These are phyloP conservation scores for Diaporthe eres DNA, from an alignment of 2,329 filamentous ascomycete genomes.

Conservation along the genomic window DNA sequence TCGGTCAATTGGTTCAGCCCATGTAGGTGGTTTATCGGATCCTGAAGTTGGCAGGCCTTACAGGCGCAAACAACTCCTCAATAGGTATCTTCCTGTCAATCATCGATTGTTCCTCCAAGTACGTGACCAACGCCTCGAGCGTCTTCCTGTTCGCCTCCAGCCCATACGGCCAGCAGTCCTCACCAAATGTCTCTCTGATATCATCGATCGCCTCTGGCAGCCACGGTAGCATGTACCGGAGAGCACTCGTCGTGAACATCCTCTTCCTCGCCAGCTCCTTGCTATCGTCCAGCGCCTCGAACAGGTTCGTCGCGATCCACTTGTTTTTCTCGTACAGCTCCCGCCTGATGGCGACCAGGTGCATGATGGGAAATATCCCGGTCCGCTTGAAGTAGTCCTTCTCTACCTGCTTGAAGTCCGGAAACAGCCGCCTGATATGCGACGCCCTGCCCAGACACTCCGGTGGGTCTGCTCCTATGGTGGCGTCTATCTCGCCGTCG, in stretches of 20 bases:
- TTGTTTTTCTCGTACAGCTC: slow-evolving; percentile 48
- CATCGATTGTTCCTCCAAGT: slow-evolving; percentile 50
- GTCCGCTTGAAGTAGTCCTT: slow-evolving; percentile 48
- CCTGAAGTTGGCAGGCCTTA: slow-evolving; percentile 6
- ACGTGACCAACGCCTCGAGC: slow-evolving; percentile 50
- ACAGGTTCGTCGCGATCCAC: slow-evolving; percentile 50
- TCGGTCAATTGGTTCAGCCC: no score
- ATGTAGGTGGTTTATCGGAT: neutral
- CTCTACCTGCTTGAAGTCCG: slow-evolving; percentile 52
- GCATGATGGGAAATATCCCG: slow-evolving; percentile 36
- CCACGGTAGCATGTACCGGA: slow-evolving; percentile 55
- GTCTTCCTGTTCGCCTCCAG: slow-evolving; percentile 51
- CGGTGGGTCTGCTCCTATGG: slow-evolving; percentile 52
- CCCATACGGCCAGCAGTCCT: slow-evolving; percentile 53
- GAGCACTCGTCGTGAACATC: slow-evolving; percentile 47
- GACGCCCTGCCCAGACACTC: slow-evolving; percentile 48
- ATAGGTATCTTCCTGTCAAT: slow-evolving; percentile 47
- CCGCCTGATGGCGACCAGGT: slow-evolving; percentile 39
- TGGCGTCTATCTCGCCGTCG: slow-evolving; percentile 54
- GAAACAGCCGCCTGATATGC: slow-evolving; percentile 51
- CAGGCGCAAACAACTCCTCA: slow-evolving; percentile 45
- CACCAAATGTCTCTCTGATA: slow-evolving; percentile 52
- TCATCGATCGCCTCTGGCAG: slow-evolving; percentile 51
- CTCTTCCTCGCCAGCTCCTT: slow-evolving; percentile 50
- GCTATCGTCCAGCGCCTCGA: slow-evolving; percentile 51